Percentiles rank a stretch among this genome's conserved stretches.
These are phyloP conservation scores for Lactarius sanguifluus DNA, from an alignment of 768 basidiomycete genomes.

Conservation along the genomic window DNA sequence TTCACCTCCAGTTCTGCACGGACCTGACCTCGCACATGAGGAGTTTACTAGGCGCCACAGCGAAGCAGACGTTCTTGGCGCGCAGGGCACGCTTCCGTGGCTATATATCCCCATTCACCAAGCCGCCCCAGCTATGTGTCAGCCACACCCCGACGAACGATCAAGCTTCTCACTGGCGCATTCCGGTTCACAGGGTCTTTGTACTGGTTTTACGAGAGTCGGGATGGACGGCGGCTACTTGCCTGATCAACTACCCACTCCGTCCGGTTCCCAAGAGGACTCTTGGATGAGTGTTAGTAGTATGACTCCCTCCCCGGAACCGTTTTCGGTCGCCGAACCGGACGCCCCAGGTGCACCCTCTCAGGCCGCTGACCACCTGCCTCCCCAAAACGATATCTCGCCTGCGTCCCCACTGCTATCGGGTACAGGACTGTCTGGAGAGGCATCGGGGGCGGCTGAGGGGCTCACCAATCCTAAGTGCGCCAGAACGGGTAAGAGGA, in stretches of 20 bases:
- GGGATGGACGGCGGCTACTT: background rate
- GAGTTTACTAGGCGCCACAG: background rate
- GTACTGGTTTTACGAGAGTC: background rate
- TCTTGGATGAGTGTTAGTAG: background rate
- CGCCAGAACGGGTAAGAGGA: background rate
- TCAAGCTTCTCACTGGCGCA: background rate
- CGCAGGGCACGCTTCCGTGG: background rate
- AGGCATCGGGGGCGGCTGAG: background rate
- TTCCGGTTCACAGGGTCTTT: background rate
- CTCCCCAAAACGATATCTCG: background rate
- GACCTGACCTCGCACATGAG: background rate
- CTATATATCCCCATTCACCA: background rate
- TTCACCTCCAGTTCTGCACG: background rate
- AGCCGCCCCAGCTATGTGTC: background rate
- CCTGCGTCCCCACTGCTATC: background rate
- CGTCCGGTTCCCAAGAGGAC: slow-evolving; percentile 2
- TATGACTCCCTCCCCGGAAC: background rate
- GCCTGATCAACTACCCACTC: background rate
- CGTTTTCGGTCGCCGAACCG: background rate
- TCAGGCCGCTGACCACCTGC: background rate
- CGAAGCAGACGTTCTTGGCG: background rate
- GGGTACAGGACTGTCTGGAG: background rate
- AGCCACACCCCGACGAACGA: background rate
- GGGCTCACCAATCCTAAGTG: background rate
- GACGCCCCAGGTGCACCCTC: background rate